Conservation (phyloP, 495 filamentous ascomycete genomes). For the Talaromyces stipitatus region DNA sequence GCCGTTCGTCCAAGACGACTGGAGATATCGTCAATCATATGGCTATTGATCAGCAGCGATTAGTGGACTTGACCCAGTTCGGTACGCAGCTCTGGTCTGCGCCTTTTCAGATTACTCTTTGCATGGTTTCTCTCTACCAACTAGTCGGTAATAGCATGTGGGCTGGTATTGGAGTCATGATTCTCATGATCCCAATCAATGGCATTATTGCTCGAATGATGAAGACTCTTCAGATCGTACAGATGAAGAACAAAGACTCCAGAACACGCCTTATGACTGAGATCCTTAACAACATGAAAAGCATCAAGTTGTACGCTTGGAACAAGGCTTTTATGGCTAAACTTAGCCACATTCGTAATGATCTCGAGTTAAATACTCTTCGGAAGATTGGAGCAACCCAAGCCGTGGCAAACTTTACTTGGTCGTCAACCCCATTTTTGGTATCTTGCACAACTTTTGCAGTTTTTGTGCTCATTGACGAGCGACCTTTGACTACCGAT, state of each 20-base stretch:
- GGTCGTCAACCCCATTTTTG: slow-evolving; percentile 98
- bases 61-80: slow-evolving; percentile 93
- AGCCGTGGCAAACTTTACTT: slow-evolving; percentile 93
- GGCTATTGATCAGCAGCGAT: slow-evolving; percentile 92
- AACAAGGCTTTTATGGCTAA: slow-evolving; percentile 95
- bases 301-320: slow-evolving; percentile 98
- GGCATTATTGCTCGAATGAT: slow-evolving; percentile 86
- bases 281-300: slow-evolving; percentile 99
- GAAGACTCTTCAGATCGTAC: slow-evolving; percentile 88
- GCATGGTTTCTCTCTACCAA: slow-evolving; percentile 93
- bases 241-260: slow-evolving; percentile 99
- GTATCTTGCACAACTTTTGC: slow-evolving; percentile 96
- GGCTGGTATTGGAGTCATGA: slow-evolving; percentile 93
- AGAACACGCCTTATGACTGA: slow-evolving; percentile 92
- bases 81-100: slow-evolving; percentile 93
- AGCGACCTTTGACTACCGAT: slow-evolving; percentile 78
- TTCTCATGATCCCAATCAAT: slow-evolving; percentile 96
- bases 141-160: slow-evolving; percentile 90
- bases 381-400: slow-evolving; percentile 93
- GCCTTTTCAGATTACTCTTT: slow-evolving; percentile 91
- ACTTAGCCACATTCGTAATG: slow-evolving; percentile 89
- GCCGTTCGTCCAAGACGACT: slow-evolving; percentile 80
- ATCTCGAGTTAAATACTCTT: slow-evolving; percentile 88
- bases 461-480: slow-evolving; percentile 79
- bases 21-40: slow-evolving; percentile 99